Conservation (phyloP, 306 rosid species). For the Corylus americana region DNA sequence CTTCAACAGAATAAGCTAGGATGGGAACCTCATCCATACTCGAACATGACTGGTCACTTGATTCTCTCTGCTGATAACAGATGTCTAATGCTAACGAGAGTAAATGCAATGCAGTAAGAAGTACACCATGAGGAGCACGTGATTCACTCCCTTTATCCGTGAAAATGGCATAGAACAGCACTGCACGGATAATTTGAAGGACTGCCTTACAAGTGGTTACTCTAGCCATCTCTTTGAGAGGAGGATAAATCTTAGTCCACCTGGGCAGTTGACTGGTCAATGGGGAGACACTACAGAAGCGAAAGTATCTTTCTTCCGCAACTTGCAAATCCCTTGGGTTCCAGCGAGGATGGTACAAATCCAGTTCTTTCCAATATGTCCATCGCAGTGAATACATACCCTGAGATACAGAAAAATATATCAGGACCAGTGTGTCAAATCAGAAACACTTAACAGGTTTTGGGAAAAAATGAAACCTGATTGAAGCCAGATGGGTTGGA, state of each 20-base stretch:
- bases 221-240: conserved; percentile 71
- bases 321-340: conserved; percentile 84
- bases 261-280: conserved; percentile 68
- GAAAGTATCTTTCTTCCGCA: conserved; percentile 95
- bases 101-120: conserved; percentile 81
- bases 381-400: conserved; percentile 90
- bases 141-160: conserved; percentile 63
- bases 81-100: conserved; percentile 78
- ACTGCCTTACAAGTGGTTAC: conserved; percentile 83
- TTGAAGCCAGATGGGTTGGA: conserved; percentile 89
- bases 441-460: conserved; percentile 12
- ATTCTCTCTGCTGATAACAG: conserved; percentile 64
- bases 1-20: conserved; percentile 65
- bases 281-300: conserved; percentile 69
- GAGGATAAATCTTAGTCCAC: conserved; percentile 84
- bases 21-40: conserved; percentile 58
- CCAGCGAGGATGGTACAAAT: conserved; percentile 95
- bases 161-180: conserved; percentile 76
- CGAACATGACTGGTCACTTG: conserved; percentile 35
- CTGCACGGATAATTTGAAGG: conserved; percentile 80
- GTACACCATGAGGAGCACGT: conserved; percentile 89
- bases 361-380: conserved; percentile 83
- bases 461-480: conserved; percentile 50
- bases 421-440: conserved; percentile 21
- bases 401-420: conserved; percentile 38